phyloP scores from a whole-genome alignment of 192 early-diverging fungal species.

The Piromyces sp. region DNA sequence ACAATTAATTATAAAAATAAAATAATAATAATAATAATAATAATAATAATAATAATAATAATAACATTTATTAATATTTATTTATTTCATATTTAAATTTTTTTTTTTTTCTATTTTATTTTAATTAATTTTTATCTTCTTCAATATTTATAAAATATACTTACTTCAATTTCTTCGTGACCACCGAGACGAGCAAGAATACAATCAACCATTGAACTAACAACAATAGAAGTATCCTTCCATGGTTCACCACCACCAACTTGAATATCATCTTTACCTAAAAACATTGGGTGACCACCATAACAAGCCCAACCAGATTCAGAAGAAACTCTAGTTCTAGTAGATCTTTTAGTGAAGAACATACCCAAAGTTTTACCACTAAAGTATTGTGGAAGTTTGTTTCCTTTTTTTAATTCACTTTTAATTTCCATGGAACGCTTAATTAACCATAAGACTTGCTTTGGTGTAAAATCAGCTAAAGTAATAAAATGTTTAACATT shows the following conservation, averaged over 20 bases:
- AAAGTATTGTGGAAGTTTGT: constrained; percentile 17
- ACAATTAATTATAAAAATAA: too few relatives aligned
- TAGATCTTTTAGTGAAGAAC: constrained; percentile 88
- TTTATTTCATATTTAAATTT: too few relatives aligned
- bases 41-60: too few relatives aligned
- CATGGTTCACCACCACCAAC: constrained; percentile 87
- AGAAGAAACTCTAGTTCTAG: constrained; percentile 86
- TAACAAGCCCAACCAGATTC: constrained; percentile 80
- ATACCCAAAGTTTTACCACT: constrained; percentile 74
- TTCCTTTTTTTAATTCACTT: constrained; percentile 38
- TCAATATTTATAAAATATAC: background rate
- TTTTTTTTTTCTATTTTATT: too few relatives aligned
- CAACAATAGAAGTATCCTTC: constrained; percentile 72
- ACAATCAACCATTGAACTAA: constrained; percentile 89
- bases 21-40: too few relatives aligned
- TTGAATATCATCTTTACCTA: constrained; percentile 90
- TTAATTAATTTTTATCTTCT: too few relatives aligned
- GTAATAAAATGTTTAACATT: constrained; percentile 48
- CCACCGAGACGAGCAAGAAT: constrained; percentile 84
- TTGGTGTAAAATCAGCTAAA: constrained; percentile 57
- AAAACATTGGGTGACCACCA: constrained; percentile 90
- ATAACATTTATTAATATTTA: too few relatives aligned
- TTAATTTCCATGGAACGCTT: constrained; percentile 66
- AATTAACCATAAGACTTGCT: constrained; percentile 63
- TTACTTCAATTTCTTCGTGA: constrained; percentile 73